These are phyloP conservation scores for Dichotomopilus funicola DNA, from an alignment of 2,329 filamentous ascomycete species.

Conservation along the genomic window DNA sequence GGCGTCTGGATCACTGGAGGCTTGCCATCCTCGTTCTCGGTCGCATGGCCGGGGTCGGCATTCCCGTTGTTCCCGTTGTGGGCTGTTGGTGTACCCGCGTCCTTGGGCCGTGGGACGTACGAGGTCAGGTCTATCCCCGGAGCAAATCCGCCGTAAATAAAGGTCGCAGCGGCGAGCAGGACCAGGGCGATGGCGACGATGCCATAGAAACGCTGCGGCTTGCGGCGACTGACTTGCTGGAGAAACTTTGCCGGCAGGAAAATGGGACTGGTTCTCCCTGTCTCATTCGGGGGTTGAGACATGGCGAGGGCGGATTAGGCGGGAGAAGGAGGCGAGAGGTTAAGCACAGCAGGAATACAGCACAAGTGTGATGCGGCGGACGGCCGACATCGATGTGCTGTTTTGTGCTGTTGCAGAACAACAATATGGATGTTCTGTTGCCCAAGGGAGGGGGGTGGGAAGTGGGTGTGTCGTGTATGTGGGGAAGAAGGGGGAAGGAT, in stretches of 20 bases:
- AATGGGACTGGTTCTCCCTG: background rate
- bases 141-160: constrained; percentile 8
- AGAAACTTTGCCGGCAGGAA: constrained; percentile 6
- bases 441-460: too few relatives aligned
- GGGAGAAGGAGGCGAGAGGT: too few relatives aligned
- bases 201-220: constrained; percentile 3
- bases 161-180: constrained; percentile 1
- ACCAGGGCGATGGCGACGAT: background rate
- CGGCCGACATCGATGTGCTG: background rate
- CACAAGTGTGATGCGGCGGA: background rate
- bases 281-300: background rate
- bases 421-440: too few relatives aligned
- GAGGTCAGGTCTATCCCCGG: constrained; percentile 4
- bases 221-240: constrained; percentile 1
- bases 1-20: background rate
- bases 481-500: too few relatives aligned
- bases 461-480: too few relatives aligned
- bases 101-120: background rate
- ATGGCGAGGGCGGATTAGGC: background rate
- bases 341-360: background rate
- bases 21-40: background rate
- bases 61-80: background rate
- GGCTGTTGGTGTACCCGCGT: background rate
- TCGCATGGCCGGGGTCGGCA: background rate
- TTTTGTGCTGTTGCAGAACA: too few relatives aligned